These are phyloP conservation scores for Paspalum notatum DNA, from an alignment of 176 grass and related monocot genomes.

Conservation along the genomic window DNA sequence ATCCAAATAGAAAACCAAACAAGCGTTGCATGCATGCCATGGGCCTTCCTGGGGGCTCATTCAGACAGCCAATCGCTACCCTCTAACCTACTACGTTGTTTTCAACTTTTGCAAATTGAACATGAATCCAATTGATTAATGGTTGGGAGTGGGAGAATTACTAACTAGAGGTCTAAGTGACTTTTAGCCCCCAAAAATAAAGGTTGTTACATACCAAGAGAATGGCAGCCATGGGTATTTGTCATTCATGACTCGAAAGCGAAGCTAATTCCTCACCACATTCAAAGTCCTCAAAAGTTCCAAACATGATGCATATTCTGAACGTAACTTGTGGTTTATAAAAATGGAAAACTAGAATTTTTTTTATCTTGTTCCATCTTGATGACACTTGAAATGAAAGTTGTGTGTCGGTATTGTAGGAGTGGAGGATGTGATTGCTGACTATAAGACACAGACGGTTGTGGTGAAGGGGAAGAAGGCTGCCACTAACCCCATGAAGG, in stretches of 20 bases:
- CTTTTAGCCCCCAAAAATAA: conserved; percentile 39
- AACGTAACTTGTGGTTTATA: conserved; percentile 19
- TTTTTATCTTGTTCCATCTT: conserved; percentile 6
- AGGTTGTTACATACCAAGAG: conserved; percentile 52
- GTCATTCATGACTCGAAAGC: conserved; percentile 35
- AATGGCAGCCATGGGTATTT: conserved; percentile 45
- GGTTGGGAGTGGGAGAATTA: conserved; percentile 26
- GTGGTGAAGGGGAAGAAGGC: conserved; percentile 93
- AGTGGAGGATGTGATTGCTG: conserved; percentile 76
- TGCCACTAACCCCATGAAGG: conserved; percentile 87
- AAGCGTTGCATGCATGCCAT: too few relatives aligned
- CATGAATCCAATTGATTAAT: conserved; percentile 48
- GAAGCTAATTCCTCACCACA: conserved; percentile 31
- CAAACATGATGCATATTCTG: conserved; percentile 33
- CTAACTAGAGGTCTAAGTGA: conserved; percentile 38
- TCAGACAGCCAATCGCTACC: too few relatives aligned
- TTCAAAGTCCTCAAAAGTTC: conserved; percentile 25
- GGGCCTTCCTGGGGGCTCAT: too few relatives aligned
- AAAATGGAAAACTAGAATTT: conserved; percentile 35
- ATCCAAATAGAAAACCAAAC: too few relatives aligned
- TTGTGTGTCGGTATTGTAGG: conserved; percentile 44
- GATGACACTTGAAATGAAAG: neutral
- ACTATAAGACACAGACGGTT: conserved; percentile 80
- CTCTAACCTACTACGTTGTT: conserved; percentile 23
- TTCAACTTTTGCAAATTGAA: conserved; percentile 11